Conservation (phyloP, 306 rosid species). For the Medicago lupulina region DNA sequence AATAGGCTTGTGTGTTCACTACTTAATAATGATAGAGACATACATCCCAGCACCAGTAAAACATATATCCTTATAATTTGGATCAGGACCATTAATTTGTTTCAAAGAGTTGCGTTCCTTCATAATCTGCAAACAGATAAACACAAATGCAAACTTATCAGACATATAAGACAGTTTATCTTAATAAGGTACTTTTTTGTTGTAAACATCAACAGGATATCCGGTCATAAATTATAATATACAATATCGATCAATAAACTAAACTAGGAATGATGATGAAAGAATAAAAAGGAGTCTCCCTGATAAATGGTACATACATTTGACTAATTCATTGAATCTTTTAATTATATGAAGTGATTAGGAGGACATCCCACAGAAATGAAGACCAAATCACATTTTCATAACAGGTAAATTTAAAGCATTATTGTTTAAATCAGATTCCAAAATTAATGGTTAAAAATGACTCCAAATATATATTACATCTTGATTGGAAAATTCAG, state of each 20-base stretch:
- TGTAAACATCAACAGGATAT: slow-evolving; percentile 5
- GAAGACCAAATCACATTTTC: slow-evolving; percentile 22
- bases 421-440: background rate
- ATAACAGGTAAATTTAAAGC: slow-evolving; percentile 2
- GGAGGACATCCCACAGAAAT: slow-evolving; percentile 7
- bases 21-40: slow-evolving; percentile 35
- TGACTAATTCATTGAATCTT: slow-evolving; percentile 19
- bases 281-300: slow-evolving; percentile 5
- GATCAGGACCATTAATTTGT: slow-evolving; percentile 87
- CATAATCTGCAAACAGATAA: slow-evolving; percentile 61
- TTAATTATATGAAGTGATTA: slow-evolving; percentile 29
- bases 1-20: slow-evolving; percentile 22
- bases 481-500: slow-evolving; percentile 8
- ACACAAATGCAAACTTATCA: slow-evolving; percentile 31
- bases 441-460: slow-evolving; percentile 4
- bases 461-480: background rate
- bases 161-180: slow-evolving; percentile 13
- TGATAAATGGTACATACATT: slow-evolving; percentile 24
- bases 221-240: background rate
- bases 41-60: slow-evolving; percentile 84
- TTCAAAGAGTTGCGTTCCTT: slow-evolving; percentile 67
- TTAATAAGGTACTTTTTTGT: slow-evolving; percentile 22
- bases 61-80: slow-evolving; percentile 79
- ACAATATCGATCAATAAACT: background rate
- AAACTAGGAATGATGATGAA: slow-evolving; percentile 28